Base-by-base conservation (phyloP, 805 yeast genomes). In the Kodamaea leandrae region DNA sequence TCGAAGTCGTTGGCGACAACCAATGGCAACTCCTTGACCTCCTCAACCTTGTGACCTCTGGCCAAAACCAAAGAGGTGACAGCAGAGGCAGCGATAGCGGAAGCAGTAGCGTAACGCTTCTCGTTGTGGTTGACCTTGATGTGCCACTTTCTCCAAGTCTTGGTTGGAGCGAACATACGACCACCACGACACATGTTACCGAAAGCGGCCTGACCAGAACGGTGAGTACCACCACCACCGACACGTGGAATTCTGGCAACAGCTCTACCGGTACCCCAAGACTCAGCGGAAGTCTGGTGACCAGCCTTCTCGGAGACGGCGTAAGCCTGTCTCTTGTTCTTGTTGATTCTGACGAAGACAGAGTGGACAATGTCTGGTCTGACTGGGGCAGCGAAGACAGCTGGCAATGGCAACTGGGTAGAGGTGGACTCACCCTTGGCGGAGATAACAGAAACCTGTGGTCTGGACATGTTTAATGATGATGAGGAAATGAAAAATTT, bases 181-280 rank as follows among this genome's bases (percentile, higher is more conserved):
- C 99, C 99, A 76, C 97, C 97, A 78, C 99, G 91, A 83, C 99
- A 93, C 99, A 93, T 93, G 93, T 93, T 93, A 85, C 99, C 99
- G 83, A 93, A 93, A 72, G 99, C 99, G 76, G 89, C 99, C 79
- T 93, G 99, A 76, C 99, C 99, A 57, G 98, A 80, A 80, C 99
- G 90, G 95, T 89, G 96, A 74, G 99, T 93, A 86, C 99, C 99
- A 73, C 96, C 90, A 81, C 99, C 99, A 78, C 96, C 96, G 72
- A 93, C 98, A 84, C 99, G 90, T 82, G 99, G 99, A 75, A 93
- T 91, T 83, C 99, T 91, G 79, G 99, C 98, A 70, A 93, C 96
- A 77, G 99, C 99, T 82, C 99, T 90, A 83, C 99, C 99, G 64
- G 99, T 93, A 89, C 99, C 99, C 99, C 99, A 93, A 55, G 99